Evolutionary conservation across 192 early-diverging fungal species (phyloP).

Genomic region (Backusella tarrabulga): DNA sequence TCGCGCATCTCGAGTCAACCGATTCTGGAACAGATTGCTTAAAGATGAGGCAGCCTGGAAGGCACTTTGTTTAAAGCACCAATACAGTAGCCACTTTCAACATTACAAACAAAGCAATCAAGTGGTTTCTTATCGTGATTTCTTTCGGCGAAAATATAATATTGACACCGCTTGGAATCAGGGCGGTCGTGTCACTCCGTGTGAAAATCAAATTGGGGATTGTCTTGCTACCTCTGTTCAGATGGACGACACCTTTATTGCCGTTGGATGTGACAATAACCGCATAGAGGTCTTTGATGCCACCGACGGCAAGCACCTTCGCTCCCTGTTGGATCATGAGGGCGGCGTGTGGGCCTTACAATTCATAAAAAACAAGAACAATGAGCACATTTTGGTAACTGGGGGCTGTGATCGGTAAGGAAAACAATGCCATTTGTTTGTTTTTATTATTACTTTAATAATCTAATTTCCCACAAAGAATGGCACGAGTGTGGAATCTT

Average conservation of each 20-base stretch:
- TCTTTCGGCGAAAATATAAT: slow-evolving; percentile 52
- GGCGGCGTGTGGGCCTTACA: slow-evolving; percentile 99
- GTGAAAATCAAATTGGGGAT: slow-evolving; percentile 53
- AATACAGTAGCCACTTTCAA: slow-evolving; percentile 21
- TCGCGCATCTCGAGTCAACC: slow-evolving; percentile 70
- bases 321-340: slow-evolving; percentile 80
- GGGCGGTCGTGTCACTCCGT: slow-evolving; percentile 37
- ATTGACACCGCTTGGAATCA: slow-evolving; percentile 55
- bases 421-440: neutral
- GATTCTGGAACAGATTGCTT: slow-evolving; percentile 50
- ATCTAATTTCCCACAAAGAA: slow-evolving; percentile 26
- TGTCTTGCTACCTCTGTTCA: slow-evolving; percentile 93
- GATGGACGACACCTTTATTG: slow-evolving; percentile 93
- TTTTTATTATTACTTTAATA: slow-evolving; percentile 14
- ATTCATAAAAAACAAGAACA: slow-evolving; percentile 42
- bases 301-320: slow-evolving; percentile 62
- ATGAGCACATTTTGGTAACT: slow-evolving; percentile 78
- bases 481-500: slow-evolving; percentile 95
- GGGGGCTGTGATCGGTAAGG: slow-evolving; percentile 92
- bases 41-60: slow-evolving; percentile 49
- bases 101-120: neutral
- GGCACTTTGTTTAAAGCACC: slow-evolving; percentile 35
- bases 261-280: slow-evolving; percentile 93
- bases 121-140: slow-evolving; percentile 46
- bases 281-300: slow-evolving; percentile 93